Evolutionary conservation across 2,329 filamentous ascomycete species (phyloP).

Genomic region (Fusarium protoensiforme): DNA sequence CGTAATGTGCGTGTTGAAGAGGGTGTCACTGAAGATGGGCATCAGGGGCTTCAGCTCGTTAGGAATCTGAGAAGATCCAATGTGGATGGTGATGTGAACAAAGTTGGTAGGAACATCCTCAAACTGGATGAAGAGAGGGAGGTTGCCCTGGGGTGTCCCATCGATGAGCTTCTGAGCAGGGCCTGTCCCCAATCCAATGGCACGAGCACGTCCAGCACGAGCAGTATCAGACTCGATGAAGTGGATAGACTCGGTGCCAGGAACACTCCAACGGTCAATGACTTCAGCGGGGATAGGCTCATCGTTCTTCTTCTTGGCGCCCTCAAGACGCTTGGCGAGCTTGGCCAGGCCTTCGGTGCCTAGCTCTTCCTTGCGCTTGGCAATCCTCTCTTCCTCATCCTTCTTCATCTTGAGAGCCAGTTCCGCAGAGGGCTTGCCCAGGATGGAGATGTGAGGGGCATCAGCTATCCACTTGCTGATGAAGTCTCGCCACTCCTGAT

Average conservation of each 20-base stretch:
- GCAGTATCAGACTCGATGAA: conserved; percentile 92
- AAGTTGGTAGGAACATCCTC: conserved; percentile 95
- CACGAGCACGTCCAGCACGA: conserved; percentile 80
- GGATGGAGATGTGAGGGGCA: conserved; percentile 85
- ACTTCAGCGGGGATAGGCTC: conserved; percentile 83
- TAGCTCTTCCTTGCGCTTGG: conserved; percentile 80
- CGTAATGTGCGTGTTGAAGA: conserved; percentile 91
- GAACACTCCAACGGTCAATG: conserved; percentile 85
- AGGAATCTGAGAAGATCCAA: conserved; percentile 82
- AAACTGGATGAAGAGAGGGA: conserved; percentile 95
- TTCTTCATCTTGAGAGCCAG: conserved; percentile 84
- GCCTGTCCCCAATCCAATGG: conserved; percentile 75
- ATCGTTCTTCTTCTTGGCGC: conserved; percentile 90
- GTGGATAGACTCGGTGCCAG: conserved; percentile 89
- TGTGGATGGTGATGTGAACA: conserved; percentile 82
- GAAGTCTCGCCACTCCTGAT: conserved; percentile 85
- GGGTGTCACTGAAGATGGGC: conserved; percentile 87
- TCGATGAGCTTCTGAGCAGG: conserved; percentile 82
- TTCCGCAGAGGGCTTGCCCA: conserved; percentile 85
- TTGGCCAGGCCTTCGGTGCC: conserved; percentile 84
- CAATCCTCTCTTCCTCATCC: conserved; percentile 82
- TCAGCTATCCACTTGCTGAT: conserved; percentile 86
- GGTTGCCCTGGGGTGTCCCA: conserved; percentile 65
- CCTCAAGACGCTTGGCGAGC: conserved; percentile 79
- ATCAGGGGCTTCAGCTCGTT: conserved; percentile 87